Conservation (phyloP, 352 stramenopile species). For the Phytophthora sansomeana region DNA sequence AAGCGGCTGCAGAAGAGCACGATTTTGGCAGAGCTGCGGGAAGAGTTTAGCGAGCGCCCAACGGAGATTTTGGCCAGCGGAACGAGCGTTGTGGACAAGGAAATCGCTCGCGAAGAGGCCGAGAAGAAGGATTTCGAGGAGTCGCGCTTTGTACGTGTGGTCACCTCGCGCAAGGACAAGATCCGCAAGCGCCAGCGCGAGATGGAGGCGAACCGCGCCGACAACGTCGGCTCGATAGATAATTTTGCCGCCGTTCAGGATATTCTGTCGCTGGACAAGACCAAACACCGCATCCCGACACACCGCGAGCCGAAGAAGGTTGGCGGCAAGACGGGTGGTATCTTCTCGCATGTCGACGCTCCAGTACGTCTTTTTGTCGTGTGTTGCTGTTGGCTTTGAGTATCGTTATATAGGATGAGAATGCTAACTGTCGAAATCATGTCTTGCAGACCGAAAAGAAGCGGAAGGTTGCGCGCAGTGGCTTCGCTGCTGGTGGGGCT, state of each 20-base stretch:
- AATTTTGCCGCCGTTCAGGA: conserved; percentile 88
- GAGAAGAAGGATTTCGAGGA: conserved; percentile 90
- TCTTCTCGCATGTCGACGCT: conserved; percentile 83
- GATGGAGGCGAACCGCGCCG: conserved; percentile 72
- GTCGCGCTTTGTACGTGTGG: conserved; percentile 85
- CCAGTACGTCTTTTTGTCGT: conserved; percentile 40
- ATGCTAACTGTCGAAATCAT: conserved; percentile 7
- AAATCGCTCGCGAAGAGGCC: conserved; percentile 79
- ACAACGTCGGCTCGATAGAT: conserved; percentile 86
- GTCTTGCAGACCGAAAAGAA: conserved; percentile 67
- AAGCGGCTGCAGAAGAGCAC: conserved; percentile 88
- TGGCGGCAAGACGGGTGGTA: conserved; percentile 80
- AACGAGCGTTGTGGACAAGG: conserved; percentile 78
- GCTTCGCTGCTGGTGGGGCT: conserved; percentile 6
- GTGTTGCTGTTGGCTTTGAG: neutral
- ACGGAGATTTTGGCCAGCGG: conserved; percentile 74
- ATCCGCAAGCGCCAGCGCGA: conserved; percentile 88
- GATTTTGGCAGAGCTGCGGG: conserved; percentile 83
- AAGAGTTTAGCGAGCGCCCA: conserved; percentile 87
- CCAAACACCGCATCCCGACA: conserved; percentile 73
- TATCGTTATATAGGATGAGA: conserved; percentile 2
- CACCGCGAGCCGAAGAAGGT: conserved; percentile 59
- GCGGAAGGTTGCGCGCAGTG: conserved; percentile 46
- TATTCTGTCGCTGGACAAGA: conserved; percentile 77
- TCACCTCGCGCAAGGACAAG: conserved; percentile 90